Evolutionary conservation across 768 basidiomycete species (phyloP).

Genomic region (Kwoniella heveanensis): DNA sequence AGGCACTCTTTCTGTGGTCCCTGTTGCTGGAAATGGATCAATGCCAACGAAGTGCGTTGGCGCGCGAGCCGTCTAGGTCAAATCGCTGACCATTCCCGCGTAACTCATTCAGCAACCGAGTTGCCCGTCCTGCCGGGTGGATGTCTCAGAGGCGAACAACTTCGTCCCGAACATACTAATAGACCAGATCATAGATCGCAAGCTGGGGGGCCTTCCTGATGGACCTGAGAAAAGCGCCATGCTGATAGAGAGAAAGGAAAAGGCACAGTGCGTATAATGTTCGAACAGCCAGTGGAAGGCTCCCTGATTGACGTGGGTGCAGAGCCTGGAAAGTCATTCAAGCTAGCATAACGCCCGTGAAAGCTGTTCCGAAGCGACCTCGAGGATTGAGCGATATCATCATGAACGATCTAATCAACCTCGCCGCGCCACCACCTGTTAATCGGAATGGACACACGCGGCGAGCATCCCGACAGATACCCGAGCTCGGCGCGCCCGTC

Average conservation of each 20-base stretch:
- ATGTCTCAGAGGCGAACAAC: constrained; percentile 21
- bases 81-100: not conserved
- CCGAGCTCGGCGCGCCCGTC: constrained; percentile 38
- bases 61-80: too few relatives aligned
- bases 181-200: constrained; percentile 49
- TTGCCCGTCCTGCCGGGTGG: constrained; percentile 45
- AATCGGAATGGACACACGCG: constrained; percentile 24
- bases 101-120: constrained; percentile 30
- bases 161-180: constrained; percentile 48
- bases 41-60: constrained; percentile 34
- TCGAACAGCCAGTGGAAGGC: not conserved
- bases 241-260: constrained; percentile 39
- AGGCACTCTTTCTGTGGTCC: constrained; percentile 51
- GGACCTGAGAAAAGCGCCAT: constrained; percentile 31
- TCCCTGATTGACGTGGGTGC: not conserved
- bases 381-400: constrained; percentile 31
- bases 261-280: constrained; percentile 30
- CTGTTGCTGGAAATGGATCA: constrained; percentile 49
- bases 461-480: constrained; percentile 38
- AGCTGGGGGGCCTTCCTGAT: constrained; percentile 32
- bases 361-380: constrained; percentile 17
- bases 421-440: constrained; percentile 13
- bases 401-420: constrained; percentile 32
- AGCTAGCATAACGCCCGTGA: constrained; percentile 15
- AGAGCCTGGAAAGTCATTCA: constrained; percentile 42